Conservation (phyloP, 495 filamentous ascomycete species). For the Xylaria nigripes region DNA sequence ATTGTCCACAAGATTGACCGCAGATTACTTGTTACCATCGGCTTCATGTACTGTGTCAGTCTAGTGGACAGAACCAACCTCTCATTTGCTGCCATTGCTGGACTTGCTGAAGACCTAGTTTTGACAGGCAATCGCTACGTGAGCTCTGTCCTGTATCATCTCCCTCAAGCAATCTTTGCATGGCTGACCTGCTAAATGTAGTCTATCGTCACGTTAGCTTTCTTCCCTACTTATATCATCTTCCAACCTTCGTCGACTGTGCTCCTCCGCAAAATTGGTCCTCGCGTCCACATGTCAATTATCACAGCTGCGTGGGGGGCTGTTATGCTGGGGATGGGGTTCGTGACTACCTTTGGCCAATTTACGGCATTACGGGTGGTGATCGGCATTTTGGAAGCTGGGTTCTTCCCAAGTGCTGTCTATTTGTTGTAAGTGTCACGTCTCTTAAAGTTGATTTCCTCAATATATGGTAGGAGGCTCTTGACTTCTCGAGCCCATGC, state of each 20-base stretch:
- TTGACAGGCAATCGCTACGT: constrained; percentile 41
- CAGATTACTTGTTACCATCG: constrained; percentile 49
- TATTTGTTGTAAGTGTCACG: constrained; percentile 41
- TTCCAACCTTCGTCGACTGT: constrained; percentile 47
- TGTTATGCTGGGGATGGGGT: constrained; percentile 52
- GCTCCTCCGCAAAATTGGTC: constrained; percentile 49
- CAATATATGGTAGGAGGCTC: too few species aligned
- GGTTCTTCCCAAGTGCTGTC: constrained; percentile 53
- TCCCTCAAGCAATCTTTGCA: background rate
- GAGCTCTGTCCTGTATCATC: constrained; percentile 1
- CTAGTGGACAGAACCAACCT: constrained; percentile 58
- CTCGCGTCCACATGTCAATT: constrained; percentile 41
- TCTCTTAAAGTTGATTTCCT: too few species aligned
- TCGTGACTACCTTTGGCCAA: constrained; percentile 38
- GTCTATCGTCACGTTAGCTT: constrained; percentile 48
- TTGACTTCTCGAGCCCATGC: background rate
- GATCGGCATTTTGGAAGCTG: constrained; percentile 52
- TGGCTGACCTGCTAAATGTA: constrained; percentile 18
- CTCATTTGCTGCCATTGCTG: constrained; percentile 48
- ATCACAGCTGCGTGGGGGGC: constrained; percentile 43
- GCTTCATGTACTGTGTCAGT: constrained; percentile 52
- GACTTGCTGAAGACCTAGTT: constrained; percentile 42
- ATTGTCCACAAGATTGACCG: constrained; percentile 51
- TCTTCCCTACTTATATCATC: constrained; percentile 53
- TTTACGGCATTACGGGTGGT: constrained; percentile 47